These are phyloP conservation scores for Breviolum minutum DNA, from an alignment of 73 alveolate species.

Conservation along the genomic window DNA sequence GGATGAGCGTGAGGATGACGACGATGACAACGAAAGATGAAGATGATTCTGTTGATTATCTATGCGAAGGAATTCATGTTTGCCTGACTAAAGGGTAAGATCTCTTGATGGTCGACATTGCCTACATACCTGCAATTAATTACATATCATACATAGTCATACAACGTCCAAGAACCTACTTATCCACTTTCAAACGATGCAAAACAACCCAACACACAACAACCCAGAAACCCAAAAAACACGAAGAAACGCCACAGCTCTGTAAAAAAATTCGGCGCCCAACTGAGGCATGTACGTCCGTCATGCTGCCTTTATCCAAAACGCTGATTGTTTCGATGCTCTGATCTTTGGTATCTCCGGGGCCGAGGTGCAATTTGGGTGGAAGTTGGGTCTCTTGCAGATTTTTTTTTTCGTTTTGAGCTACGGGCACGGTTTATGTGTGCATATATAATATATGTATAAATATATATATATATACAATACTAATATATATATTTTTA, in stretches of 20 bases:
- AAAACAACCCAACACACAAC: too few species aligned
- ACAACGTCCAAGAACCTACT: too few species aligned
- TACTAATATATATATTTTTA: not conserved
- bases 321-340: constrained; percentile 78
- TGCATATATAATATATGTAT: too few species aligned
- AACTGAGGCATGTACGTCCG: constrained; percentile 74
- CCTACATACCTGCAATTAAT: too few species aligned
- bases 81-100: too few species aligned
- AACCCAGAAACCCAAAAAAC: not conserved
- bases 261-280: not conserved
- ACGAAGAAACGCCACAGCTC: not conserved
- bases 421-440: not conserved
- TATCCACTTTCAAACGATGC: too few species aligned
- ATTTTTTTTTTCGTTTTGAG: not conserved
- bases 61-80: too few species aligned
- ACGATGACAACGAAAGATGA: too few species aligned
- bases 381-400: not conserved
- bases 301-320: constrained; percentile 82
- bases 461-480: not conserved
- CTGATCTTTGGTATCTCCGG: constrained; percentile 82
- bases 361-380: constrained; percentile 20
- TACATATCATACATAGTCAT: too few species aligned
- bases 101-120: too few species aligned
- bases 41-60: not conserved
- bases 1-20: too few species aligned